Conservation (phyloP, 352 stramenopile species). For the Globisporangium parvum region DNA sequence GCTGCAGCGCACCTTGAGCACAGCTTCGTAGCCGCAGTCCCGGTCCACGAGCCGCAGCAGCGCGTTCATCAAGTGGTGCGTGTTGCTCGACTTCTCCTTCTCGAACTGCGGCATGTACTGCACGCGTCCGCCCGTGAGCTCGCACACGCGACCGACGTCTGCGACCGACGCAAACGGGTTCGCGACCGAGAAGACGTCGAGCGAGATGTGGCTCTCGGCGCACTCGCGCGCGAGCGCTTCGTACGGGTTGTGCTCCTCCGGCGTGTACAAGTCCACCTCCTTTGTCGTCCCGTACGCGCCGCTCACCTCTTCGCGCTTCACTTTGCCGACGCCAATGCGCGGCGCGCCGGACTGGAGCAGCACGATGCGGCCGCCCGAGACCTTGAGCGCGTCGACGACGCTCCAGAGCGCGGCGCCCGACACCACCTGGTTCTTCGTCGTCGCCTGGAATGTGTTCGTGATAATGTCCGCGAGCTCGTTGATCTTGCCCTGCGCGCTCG, state of each 20-base stretch:
- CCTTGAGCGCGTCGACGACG: slow-evolving; percentile 60
- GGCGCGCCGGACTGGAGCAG: slow-evolving; percentile 74
- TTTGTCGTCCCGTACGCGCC: slow-evolving; percentile 79
- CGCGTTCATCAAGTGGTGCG: slow-evolving; percentile 68
- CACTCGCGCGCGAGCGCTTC: slow-evolving; percentile 58
- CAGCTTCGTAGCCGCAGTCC: slow-evolving; percentile 78
- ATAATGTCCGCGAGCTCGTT: slow-evolving; percentile 64
- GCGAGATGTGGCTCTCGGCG: slow-evolving; percentile 72
- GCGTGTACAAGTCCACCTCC: slow-evolving; percentile 81
- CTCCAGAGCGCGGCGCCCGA: slow-evolving; percentile 74
- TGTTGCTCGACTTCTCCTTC: slow-evolving; percentile 78
- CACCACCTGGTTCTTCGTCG: slow-evolving; percentile 72
- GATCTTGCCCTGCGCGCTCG: slow-evolving; percentile 62
- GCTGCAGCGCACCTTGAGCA: slow-evolving; percentile 87
- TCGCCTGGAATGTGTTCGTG: slow-evolving; percentile 56
- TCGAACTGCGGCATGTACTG: slow-evolving; percentile 86
- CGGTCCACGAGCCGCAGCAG: slow-evolving; percentile 67
- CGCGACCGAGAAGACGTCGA: slow-evolving; percentile 83
- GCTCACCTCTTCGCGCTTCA: slow-evolving; percentile 78
- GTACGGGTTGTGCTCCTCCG: slow-evolving; percentile 62
- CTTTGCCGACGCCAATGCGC: slow-evolving; percentile 63
- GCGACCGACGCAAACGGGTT: slow-evolving; percentile 81
- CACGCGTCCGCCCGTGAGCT: slow-evolving; percentile 81
- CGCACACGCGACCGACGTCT: slow-evolving; percentile 72
- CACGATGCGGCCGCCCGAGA: slow-evolving; percentile 59